Base-by-base conservation (phyloP, 352 stramenopile species). In the Phytophthora hibernalis region DNA sequence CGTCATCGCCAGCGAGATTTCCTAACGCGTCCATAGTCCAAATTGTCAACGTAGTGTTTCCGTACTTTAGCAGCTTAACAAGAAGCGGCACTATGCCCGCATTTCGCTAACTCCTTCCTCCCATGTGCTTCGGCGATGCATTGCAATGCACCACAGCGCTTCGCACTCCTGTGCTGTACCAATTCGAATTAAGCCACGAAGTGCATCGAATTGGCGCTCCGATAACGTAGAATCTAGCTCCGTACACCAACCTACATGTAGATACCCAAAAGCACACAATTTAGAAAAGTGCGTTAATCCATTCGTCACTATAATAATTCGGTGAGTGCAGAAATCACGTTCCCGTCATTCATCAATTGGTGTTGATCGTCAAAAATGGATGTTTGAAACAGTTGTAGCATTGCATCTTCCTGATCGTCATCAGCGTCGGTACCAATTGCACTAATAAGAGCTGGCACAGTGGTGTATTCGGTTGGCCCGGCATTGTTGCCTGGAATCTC, bases 1-100 rank as follows among this genome's bases (percentile, higher is more conserved):
- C 45, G 6, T 20, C 12, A 30, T 42, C 31, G 3, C 18, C n/a
- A 4, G 48, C 57, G 28, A 65, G 3, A 53, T 65, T 65, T 13
- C 47, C 57, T 0, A 65, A n/a, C 3, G 37, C 57, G 24, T 58
- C 15, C 35, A 45, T 49, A 3, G 57, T 24, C 57, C 57, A 65
- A 15, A 65, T 35, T n/a, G 20, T 44, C 15, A 65, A 7, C 10
- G 28, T 44, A 9, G 50, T 48, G 10, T 38, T 44, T 13, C 20
- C 28, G 18, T 47, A 12, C 1, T 22, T 20, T 15, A 65, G 28
- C 5, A 58, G 13, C 18, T 31, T n/a, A 20, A 53, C 16, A 6
- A 65, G 21, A 26, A 26, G 49, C 0, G 37, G 2, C 24, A 65
- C 15, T 18, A 33, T 48, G n/a, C 54, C 62, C 3, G 24, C 62